phyloP scores from a whole-genome alignment of 306 rosid genomes.

The Vicia villosa region DNA sequence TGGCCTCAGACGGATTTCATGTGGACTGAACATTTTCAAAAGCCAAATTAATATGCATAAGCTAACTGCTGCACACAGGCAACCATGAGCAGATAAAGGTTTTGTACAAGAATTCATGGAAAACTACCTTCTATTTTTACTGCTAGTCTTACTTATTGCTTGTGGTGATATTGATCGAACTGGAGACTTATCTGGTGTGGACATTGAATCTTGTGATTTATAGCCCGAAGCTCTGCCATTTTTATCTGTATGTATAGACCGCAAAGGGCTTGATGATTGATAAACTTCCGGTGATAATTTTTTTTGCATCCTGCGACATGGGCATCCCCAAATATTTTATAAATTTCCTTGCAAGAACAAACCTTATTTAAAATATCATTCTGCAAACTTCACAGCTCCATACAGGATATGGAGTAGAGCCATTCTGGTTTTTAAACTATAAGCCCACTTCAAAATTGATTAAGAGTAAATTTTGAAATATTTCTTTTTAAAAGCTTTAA shows the following conservation, averaged over 20 bases:
- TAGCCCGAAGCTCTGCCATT: slow-evolving; percentile 37
- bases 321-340: slow-evolving; percentile 29
- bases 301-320: slow-evolving; percentile 48
- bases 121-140: slow-evolving; percentile 61
- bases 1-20: slow-evolving; percentile 47
- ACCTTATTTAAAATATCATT: slow-evolving; percentile 10
- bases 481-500: background rate
- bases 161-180: slow-evolving; percentile 49
- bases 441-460: slow-evolving; percentile 12
- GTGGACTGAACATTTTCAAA: slow-evolving; percentile 48
- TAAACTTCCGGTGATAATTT: slow-evolving; percentile 39
- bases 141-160: slow-evolving; percentile 44
- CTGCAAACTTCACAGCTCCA: slow-evolving; percentile 17
- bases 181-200: slow-evolving; percentile 50
- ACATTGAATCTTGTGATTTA: slow-evolving; percentile 43
- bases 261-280: slow-evolving; percentile 48
- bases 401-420: background rate
- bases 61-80: slow-evolving; percentile 12
- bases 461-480: background rate
- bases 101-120: slow-evolving; percentile 16
- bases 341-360: slow-evolving; percentile 19
- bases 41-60: slow-evolving; percentile 24
- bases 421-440: background rate
- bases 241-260: slow-evolving; percentile 45
- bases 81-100: slow-evolving; percentile 22